Evolutionary conservation across 768 basidiomycete genomes (phyloP).

Genomic region (Myochromella boudieri): DNA sequence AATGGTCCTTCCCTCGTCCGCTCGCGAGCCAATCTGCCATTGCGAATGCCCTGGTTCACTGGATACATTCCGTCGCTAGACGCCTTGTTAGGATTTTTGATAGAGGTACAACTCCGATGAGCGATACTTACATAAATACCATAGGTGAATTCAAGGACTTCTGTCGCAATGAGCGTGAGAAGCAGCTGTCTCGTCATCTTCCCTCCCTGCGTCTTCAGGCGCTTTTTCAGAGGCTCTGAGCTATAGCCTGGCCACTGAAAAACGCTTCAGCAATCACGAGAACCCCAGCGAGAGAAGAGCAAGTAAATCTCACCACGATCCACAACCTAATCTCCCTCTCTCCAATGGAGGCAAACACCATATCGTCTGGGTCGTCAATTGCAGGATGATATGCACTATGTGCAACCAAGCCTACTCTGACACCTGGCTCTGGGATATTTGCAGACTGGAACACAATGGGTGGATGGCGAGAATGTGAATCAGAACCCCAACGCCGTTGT

Average conservation of each 20-base stretch:
- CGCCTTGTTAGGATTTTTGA: no score
- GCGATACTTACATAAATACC: constrained; percentile 29
- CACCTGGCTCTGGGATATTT: constrained; percentile 27
- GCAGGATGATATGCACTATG: constrained; percentile 13
- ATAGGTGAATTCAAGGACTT: constrained; percentile 29
- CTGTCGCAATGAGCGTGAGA: constrained; percentile 27
- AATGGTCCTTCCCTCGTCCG: constrained; percentile 17
- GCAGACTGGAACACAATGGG: constrained; percentile 30
- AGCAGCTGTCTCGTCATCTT: constrained; percentile 29
- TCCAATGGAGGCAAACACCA: constrained; percentile 15
- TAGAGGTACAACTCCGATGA: no score
- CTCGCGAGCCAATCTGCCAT: constrained; percentile 31
- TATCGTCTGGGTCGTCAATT: constrained; percentile 21
- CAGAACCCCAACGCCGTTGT: constrained; percentile 10
- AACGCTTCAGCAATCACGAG: background rate
- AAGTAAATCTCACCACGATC: constrained; percentile 28
- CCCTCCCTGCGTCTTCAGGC: constrained; percentile 32
- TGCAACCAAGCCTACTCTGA: constrained; percentile 28
- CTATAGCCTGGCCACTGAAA: constrained; percentile 51
- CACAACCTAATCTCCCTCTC: constrained; percentile 33
- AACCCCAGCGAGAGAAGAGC: background rate
- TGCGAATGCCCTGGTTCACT: constrained; percentile 35
- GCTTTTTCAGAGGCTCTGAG: constrained; percentile 34
- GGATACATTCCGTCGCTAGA: constrained; percentile 24
- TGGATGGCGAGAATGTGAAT: constrained; percentile 19